phyloP scores from a whole-genome alignment of 2,329 filamentous ascomycete species.

The Claviceps humidiphila region DNA sequence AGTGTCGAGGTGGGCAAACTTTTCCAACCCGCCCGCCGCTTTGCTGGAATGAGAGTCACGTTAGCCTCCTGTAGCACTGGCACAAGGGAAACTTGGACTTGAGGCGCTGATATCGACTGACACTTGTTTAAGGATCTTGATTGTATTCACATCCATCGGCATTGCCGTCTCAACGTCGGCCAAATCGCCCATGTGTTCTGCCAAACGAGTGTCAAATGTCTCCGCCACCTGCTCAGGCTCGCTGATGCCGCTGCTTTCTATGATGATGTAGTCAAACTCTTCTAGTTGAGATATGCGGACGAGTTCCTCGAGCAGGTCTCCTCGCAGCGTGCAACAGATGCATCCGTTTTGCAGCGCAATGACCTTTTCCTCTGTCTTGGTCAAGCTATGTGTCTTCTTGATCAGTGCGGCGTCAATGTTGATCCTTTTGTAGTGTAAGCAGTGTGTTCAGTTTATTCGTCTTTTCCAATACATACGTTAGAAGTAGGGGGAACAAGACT shows the following conservation, averaged over 20 bases:
- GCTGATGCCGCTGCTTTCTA: conserved; percentile 60
- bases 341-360: conserved; percentile 60
- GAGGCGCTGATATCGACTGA: conserved; percentile 8
- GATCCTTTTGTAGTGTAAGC: conserved; percentile 24
- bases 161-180: conserved; percentile 16
- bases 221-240: conserved; percentile 63
- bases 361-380: conserved; percentile 48
- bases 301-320: conserved; percentile 57
- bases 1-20: conserved; percentile 54
- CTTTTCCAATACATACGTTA: rapidly evolving
- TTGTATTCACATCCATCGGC: conserved; percentile 21
- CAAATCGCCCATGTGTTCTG: conserved; percentile 29
- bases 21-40: conserved; percentile 49
- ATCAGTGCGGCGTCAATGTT: conserved; percentile 55
- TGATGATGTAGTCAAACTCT: conserved; percentile 57
- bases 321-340: conserved; percentile 63
- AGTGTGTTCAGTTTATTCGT: neutral
- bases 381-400: conserved; percentile 39
- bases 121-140: conserved; percentile 24
- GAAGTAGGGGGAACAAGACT: conserved; percentile 10
- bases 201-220: conserved; percentile 50
- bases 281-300: conserved; percentile 47
- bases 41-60: conserved; percentile 19
- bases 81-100: too few relatives aligned
- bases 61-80: too few relatives aligned